Conservation (phyloP, 1,284 basidiomycete genomes). For the Ganoderma lingzhi region DNA sequence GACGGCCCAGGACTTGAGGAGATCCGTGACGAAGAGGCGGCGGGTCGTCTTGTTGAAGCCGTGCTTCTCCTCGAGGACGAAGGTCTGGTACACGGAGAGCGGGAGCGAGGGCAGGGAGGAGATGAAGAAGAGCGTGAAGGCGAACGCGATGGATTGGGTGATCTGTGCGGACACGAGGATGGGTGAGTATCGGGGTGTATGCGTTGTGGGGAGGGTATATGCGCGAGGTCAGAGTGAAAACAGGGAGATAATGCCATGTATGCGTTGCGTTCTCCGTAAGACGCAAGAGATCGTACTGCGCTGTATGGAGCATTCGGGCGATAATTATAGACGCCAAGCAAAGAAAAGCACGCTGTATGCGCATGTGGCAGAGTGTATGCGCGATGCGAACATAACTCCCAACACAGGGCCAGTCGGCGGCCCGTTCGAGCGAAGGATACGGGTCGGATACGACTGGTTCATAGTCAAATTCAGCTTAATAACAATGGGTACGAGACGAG, state of each 20-base stretch:
- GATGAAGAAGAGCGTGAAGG: constrained; percentile 70
- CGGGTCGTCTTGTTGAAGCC: constrained; percentile 97
- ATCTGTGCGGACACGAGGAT: constrained; percentile 59
- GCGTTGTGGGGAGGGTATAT: neutral
- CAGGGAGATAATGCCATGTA: neutral
- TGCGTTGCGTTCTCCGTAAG: neutral
- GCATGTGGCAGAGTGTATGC: too few species aligned
- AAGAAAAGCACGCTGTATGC: too few species aligned
- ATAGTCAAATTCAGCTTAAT: too few species aligned
- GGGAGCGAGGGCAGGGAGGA: constrained; percentile 79
- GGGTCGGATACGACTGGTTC: too few species aligned
- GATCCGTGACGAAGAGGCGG: constrained; percentile 77
- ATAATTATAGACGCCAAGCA: too few species aligned
- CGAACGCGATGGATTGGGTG: constrained; percentile 84
- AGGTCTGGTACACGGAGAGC: constrained; percentile 85
- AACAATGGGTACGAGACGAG: too few species aligned
- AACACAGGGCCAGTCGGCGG: too few species aligned
- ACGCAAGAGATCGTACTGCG: too few species aligned
- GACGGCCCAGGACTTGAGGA: constrained; percentile 83
- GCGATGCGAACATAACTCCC: too few species aligned
- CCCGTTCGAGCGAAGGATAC: too few species aligned
- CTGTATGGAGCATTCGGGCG: too few species aligned
- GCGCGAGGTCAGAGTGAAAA: neutral
- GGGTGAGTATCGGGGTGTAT: neutral
- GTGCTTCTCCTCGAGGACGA: constrained; percentile 94